Base-by-base conservation (phyloP, 805 yeast species). In the Citeromyces nyonsensis region DNA sequence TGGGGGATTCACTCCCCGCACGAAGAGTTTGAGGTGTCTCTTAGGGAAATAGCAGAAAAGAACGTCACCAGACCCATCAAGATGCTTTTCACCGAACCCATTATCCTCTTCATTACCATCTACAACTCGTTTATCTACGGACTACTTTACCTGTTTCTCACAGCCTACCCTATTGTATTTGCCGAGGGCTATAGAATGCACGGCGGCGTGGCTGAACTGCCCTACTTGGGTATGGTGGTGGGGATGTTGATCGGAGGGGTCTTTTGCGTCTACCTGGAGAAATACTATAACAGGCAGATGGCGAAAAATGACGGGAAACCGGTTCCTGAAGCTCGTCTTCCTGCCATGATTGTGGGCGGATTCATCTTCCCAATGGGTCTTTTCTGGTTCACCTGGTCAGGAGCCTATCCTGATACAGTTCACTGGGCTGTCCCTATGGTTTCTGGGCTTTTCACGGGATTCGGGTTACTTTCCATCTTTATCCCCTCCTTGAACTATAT, bases 121-220 rank as follows among this genome's bases (percentile, higher is more conserved):
- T 85, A 83, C 54, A 88, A 85, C 38, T 85, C 93, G 40, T 64
- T 85, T 50, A 83, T 85, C 52, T 85, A 85, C 59, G 77, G 95
- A n/a, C 63, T 85, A 49, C 62, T 85, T 33, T 85, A 85, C 48
- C 95, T 94, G 9, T 85, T 85, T 62, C 85, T 85, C 73, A 85
- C 84, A 57, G 95, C 96, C 1, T 85, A 80, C 56, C 96, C 96
- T 4, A 94, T 78, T 33, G 82, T 85, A 33, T 85, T 85, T 52
- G 67, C 64, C 35, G 79, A 74, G 35, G 63, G 84, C 34, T 81
- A 85, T 47, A 83, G 74, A 31, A 84, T 63, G 54, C 63, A 75
- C 41, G 94, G 83, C 52, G 81, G 82, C 44, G 61, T 63, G 33
- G 73, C 80, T 42, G 95, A 95, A 25, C 58, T 85, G 43, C n/a